Evolutionary conservation across 2,329 filamentous ascomycete species (phyloP).

Genomic region (Diplodia scrobiculata): DNA sequence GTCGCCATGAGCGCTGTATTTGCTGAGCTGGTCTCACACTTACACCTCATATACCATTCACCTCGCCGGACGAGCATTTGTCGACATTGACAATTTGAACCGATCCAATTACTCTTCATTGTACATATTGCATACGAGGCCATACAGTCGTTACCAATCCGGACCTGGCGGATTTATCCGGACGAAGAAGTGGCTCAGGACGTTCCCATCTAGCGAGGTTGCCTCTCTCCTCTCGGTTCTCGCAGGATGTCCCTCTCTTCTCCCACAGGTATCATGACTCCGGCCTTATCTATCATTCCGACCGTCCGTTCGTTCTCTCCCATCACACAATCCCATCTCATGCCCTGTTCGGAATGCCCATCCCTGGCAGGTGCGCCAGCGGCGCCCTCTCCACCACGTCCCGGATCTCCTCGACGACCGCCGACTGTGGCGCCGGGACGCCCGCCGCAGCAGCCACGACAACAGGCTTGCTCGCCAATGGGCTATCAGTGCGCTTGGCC

Average conservation of each 20-base stretch:
- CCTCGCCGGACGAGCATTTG: background rate
- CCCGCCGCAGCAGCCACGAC: constrained; percentile 9
- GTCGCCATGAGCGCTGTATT: background rate
- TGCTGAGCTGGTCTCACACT: background rate
- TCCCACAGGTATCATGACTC: background rate
- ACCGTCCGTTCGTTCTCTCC: background rate
- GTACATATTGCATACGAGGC: constrained; percentile 16
- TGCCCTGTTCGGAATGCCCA: constrained; percentile 25
- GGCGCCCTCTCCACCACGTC: constrained; percentile 9
- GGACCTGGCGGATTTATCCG: constrained; percentile 3
- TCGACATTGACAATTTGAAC: background rate
- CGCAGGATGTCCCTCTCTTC: background rate
- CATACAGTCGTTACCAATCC: constrained; percentile 22
- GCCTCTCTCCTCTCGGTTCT: background rate
- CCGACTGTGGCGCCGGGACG: constrained; percentile 12
- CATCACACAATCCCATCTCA: background rate
- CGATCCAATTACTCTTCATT: constrained; percentile 1
- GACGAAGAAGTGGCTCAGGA: background rate
- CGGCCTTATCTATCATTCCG: background rate
- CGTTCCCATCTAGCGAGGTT: background rate
- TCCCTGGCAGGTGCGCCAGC: constrained; percentile 25
- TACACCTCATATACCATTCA: background rate
- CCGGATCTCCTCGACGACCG: constrained; percentile 16
- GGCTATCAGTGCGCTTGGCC: constrained; percentile 6
- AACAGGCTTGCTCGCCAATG: constrained; percentile 21